Evolutionary conservation across 345 rosid species (phyloP), one percentile per base, ranked within the genome.

Genomic region (Sonneratia alba): DNA sequence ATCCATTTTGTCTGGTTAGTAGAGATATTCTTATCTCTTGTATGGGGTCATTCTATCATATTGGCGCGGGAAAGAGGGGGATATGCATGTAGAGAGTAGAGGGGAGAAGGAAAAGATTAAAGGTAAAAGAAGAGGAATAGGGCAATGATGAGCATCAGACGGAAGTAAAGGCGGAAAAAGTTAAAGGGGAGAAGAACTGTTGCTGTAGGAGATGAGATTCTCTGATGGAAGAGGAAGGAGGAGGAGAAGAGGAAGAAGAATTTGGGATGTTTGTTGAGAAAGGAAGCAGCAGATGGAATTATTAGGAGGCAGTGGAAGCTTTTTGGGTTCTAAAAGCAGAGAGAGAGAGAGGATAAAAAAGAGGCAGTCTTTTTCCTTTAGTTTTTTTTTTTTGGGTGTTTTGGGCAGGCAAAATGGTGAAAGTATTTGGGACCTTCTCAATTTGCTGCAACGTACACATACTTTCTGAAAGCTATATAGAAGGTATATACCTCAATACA

Each of bases 291-390:
- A n/a, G 63, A 57, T 57, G 63, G 63, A 57, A 57, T 57, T 57
- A 57, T 57, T 57, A 62, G 36, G 66, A 62, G 66, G 66, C 66
- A 62, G 38, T 62, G 38, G 66, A 62, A 62, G 66, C 66, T 62
- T 34, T 62, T 62, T 4, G 66, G 66, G 66, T 62, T 62, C 66
- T 32, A 62, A 62, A 57, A 62, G 66, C 66, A 62, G 6, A 13
- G 38, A 22, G 66, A 13, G 32, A 22, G 12, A 18, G 22, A 59
- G 34, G 64, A 62, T 27, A 62, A 12, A 62, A 34, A 34, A 59
- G 64, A 59, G 22, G 13, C 64, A 59, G 32, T 59, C 66, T 62
- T 34, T 9, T 27, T n/a, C 9, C 32, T 62, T 13, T 62, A 24
- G 18, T 2, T 47, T 47, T 47, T 47, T 40, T 8, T 40, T 8